Base-by-base conservation (phyloP, 441 rosid genomes). In the Daphne laureola region DNA sequence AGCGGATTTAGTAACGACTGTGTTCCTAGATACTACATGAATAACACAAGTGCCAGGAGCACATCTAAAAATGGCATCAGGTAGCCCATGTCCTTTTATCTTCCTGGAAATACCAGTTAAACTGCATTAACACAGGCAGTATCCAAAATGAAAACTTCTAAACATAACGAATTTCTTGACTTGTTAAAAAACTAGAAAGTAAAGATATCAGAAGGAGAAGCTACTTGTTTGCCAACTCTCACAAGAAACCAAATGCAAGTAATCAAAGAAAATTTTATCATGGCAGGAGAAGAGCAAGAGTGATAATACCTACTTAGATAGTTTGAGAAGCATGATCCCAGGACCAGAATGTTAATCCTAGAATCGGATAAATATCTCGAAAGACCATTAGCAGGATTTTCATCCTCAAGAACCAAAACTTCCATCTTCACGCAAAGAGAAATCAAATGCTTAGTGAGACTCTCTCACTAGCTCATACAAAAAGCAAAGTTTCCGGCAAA, bases 351-450 rank as follows among this genome's bases (percentile, higher is more conserved):
- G 43, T 66, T 56, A 53, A 86, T 74, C 60, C 81, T 66, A 12
- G 76, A 62, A 59, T 73, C 72, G 40, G 76, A 68, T 4, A 76
- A 62, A 57, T 68, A 87, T 59, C 65, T 57, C 53, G 82, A 43
- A 68, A 91, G 89, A 5, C 77, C 95, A 38, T 54, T 49, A 0
- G 96, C 86, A 17, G 98, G 90, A 60, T 82, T 66, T 13, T 82
- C 89, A 66, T 75, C 75, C 70, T 74, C 90, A 18, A 87, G 68
- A 62, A 83, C 81, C 58, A 86, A 14, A 49, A 84, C 80, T 61
- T 86, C 87, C 69, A 87, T 66, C 92, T 87, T 55, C 40, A 62
- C 61, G 59, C 52, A 35, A 31, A 23, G 0, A 9, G 16, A 18
- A 1, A 61, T 17, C 21, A 43, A 50, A 31, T 31, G 38, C 11